Percentiles rank a stretch among this genome's conserved stretches.
Evolutionary conservation across 2,329 filamentous ascomycete species (phyloP).

Genomic region (Cladosporium phlei): DNA sequence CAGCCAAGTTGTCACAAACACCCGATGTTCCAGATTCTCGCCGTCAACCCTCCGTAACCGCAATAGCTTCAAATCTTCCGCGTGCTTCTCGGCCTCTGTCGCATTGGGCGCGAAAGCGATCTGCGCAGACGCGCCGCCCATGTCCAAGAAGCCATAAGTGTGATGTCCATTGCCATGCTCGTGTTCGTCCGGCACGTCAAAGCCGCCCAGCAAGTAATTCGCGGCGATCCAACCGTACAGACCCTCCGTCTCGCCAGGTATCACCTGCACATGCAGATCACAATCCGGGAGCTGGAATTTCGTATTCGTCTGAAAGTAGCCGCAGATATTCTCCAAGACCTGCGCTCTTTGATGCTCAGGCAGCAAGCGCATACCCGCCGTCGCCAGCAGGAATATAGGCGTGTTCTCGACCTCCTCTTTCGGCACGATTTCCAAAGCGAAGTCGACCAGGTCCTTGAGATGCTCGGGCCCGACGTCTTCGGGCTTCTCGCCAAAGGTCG

Average conservation of each 20-base stretch:
- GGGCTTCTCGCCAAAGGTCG: slow-evolving; percentile 76
- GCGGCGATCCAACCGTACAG: slow-evolving; percentile 96
- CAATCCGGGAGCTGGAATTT: slow-evolving; percentile 87
- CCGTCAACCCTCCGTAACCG: slow-evolving; percentile 82
- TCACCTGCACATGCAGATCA: slow-evolving; percentile 83
- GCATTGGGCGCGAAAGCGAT: slow-evolving; percentile 95
- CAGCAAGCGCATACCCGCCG: slow-evolving; percentile 87
- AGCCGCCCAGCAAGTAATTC: slow-evolving; percentile 90
- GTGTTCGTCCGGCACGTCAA: slow-evolving; percentile 70
- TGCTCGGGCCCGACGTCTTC: slow-evolving; percentile 76
- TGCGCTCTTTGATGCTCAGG: slow-evolving; percentile 66
- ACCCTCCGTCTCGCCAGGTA: slow-evolving; percentile 90
- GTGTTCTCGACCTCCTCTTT: slow-evolving; percentile 72
- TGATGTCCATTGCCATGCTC: slow-evolving; percentile 81
- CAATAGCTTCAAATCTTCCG: slow-evolving; percentile 80
- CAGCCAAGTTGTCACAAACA: slow-evolving; percentile 95
- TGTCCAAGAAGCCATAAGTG: slow-evolving; percentile 96
- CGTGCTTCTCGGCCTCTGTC: slow-evolving; percentile 85
- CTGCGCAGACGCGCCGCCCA: slow-evolving; percentile 96
- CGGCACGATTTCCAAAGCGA: slow-evolving; percentile 76
- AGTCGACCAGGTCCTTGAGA: slow-evolving; percentile 70
- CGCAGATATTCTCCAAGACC: slow-evolving; percentile 73
- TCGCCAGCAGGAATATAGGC: slow-evolving; percentile 91
- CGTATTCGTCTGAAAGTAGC: slow-evolving; percentile 71
- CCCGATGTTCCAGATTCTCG: slow-evolving; percentile 69